A percentile compares a stretch with the other conserved stretches of the same genome.
These are phyloP conservation scores for Hanseniaspora vineae DNA, from an alignment of 805 yeast species.

Conservation along the genomic window DNA sequence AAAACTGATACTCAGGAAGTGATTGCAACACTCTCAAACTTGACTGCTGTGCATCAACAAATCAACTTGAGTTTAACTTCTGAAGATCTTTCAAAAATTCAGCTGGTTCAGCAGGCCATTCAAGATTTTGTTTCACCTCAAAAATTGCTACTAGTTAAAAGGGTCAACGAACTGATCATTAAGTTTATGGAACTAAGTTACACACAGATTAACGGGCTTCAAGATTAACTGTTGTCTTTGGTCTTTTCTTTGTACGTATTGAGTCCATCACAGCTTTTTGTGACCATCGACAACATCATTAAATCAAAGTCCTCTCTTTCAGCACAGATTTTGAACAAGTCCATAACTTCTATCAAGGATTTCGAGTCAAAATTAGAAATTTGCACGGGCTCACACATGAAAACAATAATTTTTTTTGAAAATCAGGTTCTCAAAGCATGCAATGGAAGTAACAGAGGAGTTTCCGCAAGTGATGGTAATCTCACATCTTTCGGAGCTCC, in stretches of 20 bases:
- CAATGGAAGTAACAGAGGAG: no score
- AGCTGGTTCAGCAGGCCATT: not conserved
- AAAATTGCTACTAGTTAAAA: not conserved
- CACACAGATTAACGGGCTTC: not conserved
- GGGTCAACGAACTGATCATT: not conserved
- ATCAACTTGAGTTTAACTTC: not conserved
- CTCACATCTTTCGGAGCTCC: no score
- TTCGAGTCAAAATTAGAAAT: conserved; percentile 15
- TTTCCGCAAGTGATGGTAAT: no score
- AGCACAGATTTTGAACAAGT: conserved; percentile 13
- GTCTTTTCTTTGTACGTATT: not conserved
- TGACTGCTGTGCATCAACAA: not conserved
- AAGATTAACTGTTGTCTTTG: not conserved
- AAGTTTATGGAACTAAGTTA: not conserved
- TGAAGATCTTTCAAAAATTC: not conserved
- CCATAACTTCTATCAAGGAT: conserved; percentile 19
- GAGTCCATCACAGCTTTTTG: not conserved
- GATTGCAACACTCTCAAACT: not conserved
- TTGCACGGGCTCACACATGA: conserved; percentile 9
- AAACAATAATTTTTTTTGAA: conserved; percentile 10
- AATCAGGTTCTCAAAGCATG: conserved; percentile 7
- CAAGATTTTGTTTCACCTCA: not conserved
- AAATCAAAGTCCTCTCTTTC: conserved; percentile 10
- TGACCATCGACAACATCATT: conserved; percentile 14
- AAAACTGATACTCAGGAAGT: not conserved